Evolutionary conservation across 2,329 filamentous ascomycete species (phyloP).

Genomic region (Coniochaeta hoffmannii): DNA sequence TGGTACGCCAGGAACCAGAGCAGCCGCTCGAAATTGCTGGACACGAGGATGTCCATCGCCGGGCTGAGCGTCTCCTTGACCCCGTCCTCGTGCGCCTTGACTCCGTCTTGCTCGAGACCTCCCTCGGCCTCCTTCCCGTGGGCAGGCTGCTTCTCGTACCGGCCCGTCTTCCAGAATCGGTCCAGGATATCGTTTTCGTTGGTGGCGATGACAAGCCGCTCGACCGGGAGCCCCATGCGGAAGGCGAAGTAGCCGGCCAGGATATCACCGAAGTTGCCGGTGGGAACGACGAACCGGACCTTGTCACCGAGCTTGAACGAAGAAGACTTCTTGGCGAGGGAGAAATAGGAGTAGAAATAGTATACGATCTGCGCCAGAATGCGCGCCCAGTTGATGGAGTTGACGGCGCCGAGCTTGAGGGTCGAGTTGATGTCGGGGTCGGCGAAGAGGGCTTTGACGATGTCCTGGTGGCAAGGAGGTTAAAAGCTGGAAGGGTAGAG

Average conservation of each 20-base stretch:
- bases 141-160: conserved; percentile 77
- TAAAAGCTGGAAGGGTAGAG: not conserved
- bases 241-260: conserved; percentile 83
- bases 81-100: conserved; percentile 59
- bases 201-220: conserved; percentile 86
- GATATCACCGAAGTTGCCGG: conserved; percentile 95
- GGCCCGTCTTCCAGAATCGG: conserved; percentile 85
- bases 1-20: conserved; percentile 88
- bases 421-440: conserved; percentile 77
- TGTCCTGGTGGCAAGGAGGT: conserved; percentile 48
- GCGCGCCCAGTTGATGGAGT: conserved; percentile 93
- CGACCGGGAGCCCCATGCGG: conserved; percentile 55
- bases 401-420: conserved; percentile 84
- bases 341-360: conserved; percentile 94
- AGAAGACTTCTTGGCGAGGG: conserved; percentile 55
- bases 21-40: conserved; percentile 91
- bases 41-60: conserved; percentile 96
- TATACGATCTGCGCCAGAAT: conserved; percentile 96
- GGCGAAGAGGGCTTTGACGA: conserved; percentile 86
- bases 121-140: conserved; percentile 49
- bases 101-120: conserved; percentile 57
- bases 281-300: conserved; percentile 82
- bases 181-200: conserved; percentile 98
- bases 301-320: conserved; percentile 58
- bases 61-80: conserved; percentile 89